Evolutionary conservation across 805 yeast genomes (phyloP), one percentile per base, ranked within the genome.

Genomic region (Monosporozyma servazzii): DNA sequence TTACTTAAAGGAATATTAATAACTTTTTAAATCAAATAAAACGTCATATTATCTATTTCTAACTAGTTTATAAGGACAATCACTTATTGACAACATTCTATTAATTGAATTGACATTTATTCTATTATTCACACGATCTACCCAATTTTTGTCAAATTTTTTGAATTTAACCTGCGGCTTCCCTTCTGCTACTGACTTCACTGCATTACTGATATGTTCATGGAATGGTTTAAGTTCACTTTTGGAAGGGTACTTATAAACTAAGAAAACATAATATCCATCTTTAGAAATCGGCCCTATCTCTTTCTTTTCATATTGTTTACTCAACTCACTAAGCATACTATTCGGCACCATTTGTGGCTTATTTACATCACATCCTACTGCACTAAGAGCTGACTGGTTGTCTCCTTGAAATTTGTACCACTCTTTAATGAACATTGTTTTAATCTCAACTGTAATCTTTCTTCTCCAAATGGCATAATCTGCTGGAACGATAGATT

Each of bases 221-320:
- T 50, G 51, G 36, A 62, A 58, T 18, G 53, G 55, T 2, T 46
- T 43, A 39, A 39, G 33, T 5, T 59, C 60, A 7, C 36, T 40
- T 8, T 41, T 33, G 25, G 56, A 60, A 1, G 69, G 67, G 48
- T 58, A 59, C n/a, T 58, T 53, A 15, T 50, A 43, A 4, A 62
- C 48, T 27, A 58, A 56, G 48, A 56, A 65, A 18, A 56, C 48
- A 52, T 66, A 67, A 37, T 54, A 53, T 3, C 71, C 71, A 50
- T 66, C 69, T 47, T 65, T 66, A 5, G 69, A 63, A 45, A 25
- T 31, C 23, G 31, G 6, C 29, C 13, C 21, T 1, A 37, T 23
- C 17, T 13, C 39, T 51, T 21, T 47, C 49, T 42, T 15, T 5
- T 39, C 13, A 42, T 41, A 41, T 13, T 41, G 44, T 21, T 41